These are phyloP conservation scores for Graphium sp. DNA, from an alignment of 2,329 filamentous ascomycete genomes.

Conservation along the genomic window DNA sequence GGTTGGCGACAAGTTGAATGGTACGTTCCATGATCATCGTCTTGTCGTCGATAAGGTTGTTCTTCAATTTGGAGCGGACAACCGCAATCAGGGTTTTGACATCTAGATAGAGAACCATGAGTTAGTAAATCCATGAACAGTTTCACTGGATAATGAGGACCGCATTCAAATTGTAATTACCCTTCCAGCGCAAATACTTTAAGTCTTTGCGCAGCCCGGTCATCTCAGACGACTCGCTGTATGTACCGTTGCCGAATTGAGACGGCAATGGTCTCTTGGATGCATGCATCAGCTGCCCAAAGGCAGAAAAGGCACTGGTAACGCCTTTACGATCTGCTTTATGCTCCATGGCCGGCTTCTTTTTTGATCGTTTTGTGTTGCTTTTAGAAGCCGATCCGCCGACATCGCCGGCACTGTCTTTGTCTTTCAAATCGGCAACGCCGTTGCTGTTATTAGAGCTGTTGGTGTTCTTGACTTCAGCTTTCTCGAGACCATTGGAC, in stretches of 20 bases:
- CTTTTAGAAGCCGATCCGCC: too few species aligned
- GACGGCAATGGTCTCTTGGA: slow-evolving; percentile 46
- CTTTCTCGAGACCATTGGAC: too few species aligned
- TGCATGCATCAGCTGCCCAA: slow-evolving; percentile 20
- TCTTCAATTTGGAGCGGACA: slow-evolving; percentile 44
- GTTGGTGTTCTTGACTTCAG: too few species aligned
- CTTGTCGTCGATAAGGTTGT: slow-evolving; percentile 54
- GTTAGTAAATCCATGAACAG: slow-evolving; percentile 3
- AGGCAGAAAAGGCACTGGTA: slow-evolving; percentile 1
- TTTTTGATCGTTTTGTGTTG: too few species aligned
- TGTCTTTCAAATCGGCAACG: too few species aligned
- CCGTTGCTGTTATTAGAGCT: too few species aligned
- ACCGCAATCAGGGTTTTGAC: slow-evolving; percentile 44
- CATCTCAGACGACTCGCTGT: slow-evolving; percentile 26
- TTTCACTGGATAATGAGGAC: background rate
- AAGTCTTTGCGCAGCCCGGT: slow-evolving; percentile 39
- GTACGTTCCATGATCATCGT: slow-evolving; percentile 62
- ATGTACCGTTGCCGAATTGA: slow-evolving; percentile 46
- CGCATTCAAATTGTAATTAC: too few species aligned
- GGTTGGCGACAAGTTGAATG: slow-evolving; percentile 50
- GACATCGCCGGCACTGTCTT: too few species aligned
- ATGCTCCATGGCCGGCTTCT: too few species aligned
- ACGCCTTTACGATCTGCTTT: background rate
- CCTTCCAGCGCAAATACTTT: slow-evolving; percentile 30
- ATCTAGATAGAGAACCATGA: slow-evolving; percentile 22